phyloP scores from a whole-genome alignment of 2,329 filamentous ascomycete genomes.

The Fusarium subglutinans region DNA sequence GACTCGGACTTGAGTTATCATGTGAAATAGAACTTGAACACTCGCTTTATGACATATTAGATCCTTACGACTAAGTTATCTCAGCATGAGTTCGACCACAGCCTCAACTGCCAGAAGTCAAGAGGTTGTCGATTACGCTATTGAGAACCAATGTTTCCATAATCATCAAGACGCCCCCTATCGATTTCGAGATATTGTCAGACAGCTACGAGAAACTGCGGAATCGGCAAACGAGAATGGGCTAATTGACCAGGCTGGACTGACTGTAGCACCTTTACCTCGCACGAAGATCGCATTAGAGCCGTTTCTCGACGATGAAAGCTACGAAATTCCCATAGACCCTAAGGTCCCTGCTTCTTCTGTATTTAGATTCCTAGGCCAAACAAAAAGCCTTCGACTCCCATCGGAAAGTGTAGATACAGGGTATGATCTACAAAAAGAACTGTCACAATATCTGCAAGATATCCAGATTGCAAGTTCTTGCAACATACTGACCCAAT shows the following conservation, averaged over 20 bases:
- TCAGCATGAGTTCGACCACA: conserved; percentile 8
- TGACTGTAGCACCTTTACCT: conserved; percentile 30
- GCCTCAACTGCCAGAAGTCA: conserved; percentile 1
- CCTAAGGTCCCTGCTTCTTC: not conserved
- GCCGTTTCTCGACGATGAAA: not conserved
- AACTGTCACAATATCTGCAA: conserved; percentile 35
- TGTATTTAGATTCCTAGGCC: not conserved
- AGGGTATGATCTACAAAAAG: conserved; percentile 30
- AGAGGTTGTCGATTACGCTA: conserved; percentile 41
- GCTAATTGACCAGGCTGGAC: conserved; percentile 36
- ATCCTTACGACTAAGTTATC: not conserved
- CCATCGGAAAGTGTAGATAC: conserved; percentile 40
- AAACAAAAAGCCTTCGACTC: conserved; percentile 23
- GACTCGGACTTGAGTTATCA: not conserved
- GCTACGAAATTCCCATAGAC: not conserved
- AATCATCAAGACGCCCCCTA: conserved; percentile 41
- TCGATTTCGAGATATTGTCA: conserved; percentile 38
- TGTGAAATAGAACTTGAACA: not conserved
- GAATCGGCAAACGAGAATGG: conserved; percentile 11
- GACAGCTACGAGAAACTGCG: conserved; percentile 25
- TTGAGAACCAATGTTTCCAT: conserved; percentile 40
- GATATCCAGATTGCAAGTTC: conserved; percentile 26
- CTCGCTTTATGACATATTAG: not conserved
- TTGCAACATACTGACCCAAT: conserved; percentile 38
- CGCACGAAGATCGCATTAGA: conserved; percentile 15